Conservation (phyloP, 768 basidiomycete species). For the Floccularia luteovirens region DNA sequence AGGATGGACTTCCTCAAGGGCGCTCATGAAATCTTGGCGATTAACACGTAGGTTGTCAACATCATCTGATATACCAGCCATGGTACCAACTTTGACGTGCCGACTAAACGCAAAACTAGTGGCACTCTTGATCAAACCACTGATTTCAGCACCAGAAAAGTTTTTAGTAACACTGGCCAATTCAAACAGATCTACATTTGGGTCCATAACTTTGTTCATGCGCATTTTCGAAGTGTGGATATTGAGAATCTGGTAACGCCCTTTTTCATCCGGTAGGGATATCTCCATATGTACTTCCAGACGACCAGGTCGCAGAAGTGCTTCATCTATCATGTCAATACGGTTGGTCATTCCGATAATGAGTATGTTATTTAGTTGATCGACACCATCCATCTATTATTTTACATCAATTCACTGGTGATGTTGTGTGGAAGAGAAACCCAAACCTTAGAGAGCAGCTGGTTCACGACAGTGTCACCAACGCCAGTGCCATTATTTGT, state of each 20-base stretch:
- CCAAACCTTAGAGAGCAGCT: constrained; percentile 88
- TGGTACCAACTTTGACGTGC: constrained; percentile 95
- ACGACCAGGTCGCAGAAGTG: constrained; percentile 93
- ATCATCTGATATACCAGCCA: constrained; percentile 95
- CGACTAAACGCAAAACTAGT: constrained; percentile 97
- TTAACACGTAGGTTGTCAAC: constrained; percentile 91
- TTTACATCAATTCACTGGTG: neutral
- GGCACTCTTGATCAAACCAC: constrained; percentile 94
- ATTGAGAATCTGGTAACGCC: constrained; percentile 86
- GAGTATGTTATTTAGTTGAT: constrained; percentile 97
- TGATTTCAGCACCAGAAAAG: constrained; percentile 95
- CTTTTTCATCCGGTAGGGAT: constrained; percentile 89
- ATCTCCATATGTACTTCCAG: constrained; percentile 99
- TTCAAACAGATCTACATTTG: constrained; percentile 75
- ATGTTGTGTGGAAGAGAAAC: neutral
- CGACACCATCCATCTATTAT: constrained; percentile 96
- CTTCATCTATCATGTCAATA: constrained; percentile 98
- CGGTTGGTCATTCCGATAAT: constrained; percentile 99
- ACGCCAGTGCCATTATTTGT: constrained; percentile 90
- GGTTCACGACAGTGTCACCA: constrained; percentile 98
- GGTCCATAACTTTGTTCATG: constrained; percentile 81
- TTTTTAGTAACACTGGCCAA: constrained; percentile 88
- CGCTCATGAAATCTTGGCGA: constrained; percentile 78
- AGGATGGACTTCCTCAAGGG: constrained; percentile 90
- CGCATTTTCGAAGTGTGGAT: constrained; percentile 98